These are phyloP conservation scores for Davidsoniella eucalypti DNA, from an alignment of 2,329 filamentous ascomycete genomes.

Conservation along the genomic window DNA sequence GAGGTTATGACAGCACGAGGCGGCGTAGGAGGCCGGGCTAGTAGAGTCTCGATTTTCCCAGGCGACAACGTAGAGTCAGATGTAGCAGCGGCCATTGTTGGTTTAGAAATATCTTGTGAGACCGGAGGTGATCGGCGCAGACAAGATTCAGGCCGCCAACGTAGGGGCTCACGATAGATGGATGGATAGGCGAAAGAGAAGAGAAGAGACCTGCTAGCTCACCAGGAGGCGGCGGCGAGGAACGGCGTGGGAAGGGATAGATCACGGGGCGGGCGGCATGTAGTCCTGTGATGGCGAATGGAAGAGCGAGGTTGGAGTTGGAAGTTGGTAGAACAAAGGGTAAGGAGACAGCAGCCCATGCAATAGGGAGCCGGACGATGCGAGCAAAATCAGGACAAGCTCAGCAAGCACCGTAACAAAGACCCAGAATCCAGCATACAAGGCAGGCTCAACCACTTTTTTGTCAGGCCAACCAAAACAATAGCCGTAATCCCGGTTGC, in stretches of 20 bases:
- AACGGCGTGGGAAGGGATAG: neutral
- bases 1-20: constrained; percentile 31
- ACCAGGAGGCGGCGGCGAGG: neutral
- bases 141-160: neutral
- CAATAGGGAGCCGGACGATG: neutral
- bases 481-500: neutral
- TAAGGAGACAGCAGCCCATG: neutral
- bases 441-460: neutral
- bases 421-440: neutral
- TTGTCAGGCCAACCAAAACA: neutral
- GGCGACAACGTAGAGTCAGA: neutral
- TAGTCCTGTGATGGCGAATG: neutral
- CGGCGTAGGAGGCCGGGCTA: constrained; percentile 48
- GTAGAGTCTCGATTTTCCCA: constrained; percentile 28
- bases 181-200: neutral
- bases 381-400: neutral
- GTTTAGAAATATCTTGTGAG: neutral
- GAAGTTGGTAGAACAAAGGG: neutral
- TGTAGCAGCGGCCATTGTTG: constrained; percentile 3
- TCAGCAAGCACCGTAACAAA: neutral
- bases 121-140: neutral
- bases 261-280: neutral
- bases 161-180: neutral
- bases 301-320: neutral
- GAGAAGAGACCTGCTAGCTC: neutral